Base-by-base conservation (phyloP, 164 flowering plant species). In the Berberis vulgaris region DNA sequence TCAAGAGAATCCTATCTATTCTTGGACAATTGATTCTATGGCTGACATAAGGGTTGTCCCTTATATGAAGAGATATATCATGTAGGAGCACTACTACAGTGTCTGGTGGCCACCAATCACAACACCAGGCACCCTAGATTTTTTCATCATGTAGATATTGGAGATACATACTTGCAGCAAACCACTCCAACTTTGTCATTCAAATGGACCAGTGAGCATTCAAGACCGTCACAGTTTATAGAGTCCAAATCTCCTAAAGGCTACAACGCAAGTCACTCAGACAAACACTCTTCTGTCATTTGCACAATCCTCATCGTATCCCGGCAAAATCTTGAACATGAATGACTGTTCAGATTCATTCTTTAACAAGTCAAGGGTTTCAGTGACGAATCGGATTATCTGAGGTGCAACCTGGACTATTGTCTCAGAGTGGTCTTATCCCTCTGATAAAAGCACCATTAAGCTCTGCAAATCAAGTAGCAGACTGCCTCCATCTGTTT, bases 111-210 rank as follows among this genome's bases (percentile, higher is more conserved):
- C n/a, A n/a, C n/a, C n/a, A n/a, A n/a, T n/a, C n/a, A n/a, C n/a
- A n/a, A n/a, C n/a, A n/a, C n/a, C n/a, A n/a, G n/a, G n/a, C n/a
- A n/a, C n/a, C n/a, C n/a, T n/a, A n/a, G n/a, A n/a, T n/a, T n/a
- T n/a, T n/a, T n/a, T n/a, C n/a, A n/a, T n/a, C n/a, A n/a, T 64
- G 69, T 75, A 82, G 88, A 73, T 55, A 57, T 65, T 70, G 74
- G 54, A 47, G 77, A 63, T 49, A 49, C 63, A 53, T 11, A 60
- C 50, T 63, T 72, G 62, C 71, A 67, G 60, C 77, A 71, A 64
- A 54, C 65, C 12, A 65, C 79, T 43, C 63, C 68, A 54, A 64
- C 76, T 63, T 70, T 73, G 52, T 69, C 68, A 39, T 78, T 76
- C 71, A 72, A 69, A 59, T 71, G 75, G 79, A 72, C 70, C 45